Percentiles rank a stretch among this genome's conserved stretches.
Evolutionary conservation across 2,329 filamentous ascomycete species (phyloP).

Genomic region (Fusarium musae): DNA sequence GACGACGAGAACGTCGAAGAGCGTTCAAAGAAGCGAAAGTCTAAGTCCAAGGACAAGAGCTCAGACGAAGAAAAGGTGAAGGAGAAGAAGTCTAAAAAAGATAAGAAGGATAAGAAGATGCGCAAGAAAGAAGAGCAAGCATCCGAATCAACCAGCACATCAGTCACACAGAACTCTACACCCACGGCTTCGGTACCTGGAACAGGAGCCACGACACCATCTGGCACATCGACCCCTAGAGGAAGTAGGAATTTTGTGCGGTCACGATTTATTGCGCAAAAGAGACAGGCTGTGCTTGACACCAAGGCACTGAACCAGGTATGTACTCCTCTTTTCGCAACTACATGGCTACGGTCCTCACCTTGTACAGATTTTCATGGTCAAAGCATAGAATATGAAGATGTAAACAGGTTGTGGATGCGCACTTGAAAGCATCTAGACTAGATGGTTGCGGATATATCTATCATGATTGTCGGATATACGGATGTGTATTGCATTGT

Average conservation of each 20-base stretch:
- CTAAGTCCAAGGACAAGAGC: slow-evolving; percentile 45
- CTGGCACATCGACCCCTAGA: slow-evolving; percentile 59
- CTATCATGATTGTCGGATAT: slow-evolving; percentile 1
- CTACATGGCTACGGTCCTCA: slow-evolving; percentile 7
- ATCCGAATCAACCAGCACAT: slow-evolving; percentile 31
- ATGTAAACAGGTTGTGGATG: background rate
- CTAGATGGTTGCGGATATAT: background rate
- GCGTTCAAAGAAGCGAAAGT: slow-evolving; percentile 50
- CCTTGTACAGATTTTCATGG: slow-evolving; percentile 72
- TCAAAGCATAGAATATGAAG: slow-evolving; percentile 58
- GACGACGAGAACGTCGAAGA: slow-evolving; percentile 43
- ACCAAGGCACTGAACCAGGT: slow-evolving; percentile 88
- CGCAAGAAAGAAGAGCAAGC: slow-evolving; percentile 57
- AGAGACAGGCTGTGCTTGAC: slow-evolving; percentile 85
- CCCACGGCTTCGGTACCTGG: slow-evolving; percentile 49
- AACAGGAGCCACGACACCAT: slow-evolving; percentile 53
- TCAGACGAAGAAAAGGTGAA: slow-evolving; percentile 45
- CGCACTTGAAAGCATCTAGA: slow-evolving; percentile 10
- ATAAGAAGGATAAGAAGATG: slow-evolving; percentile 60
- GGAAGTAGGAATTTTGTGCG: slow-evolving; percentile 77
- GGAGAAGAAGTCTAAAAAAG: slow-evolving; percentile 54
- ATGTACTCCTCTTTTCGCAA: slow-evolving; percentile 41
- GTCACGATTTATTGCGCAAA: slow-evolving; percentile 87
- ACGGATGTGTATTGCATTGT: background rate
- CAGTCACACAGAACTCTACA: slow-evolving; percentile 29